phyloP scores from a whole-genome alignment of 2,329 filamentous ascomycete species.

The Chrysoporthe puriensis region DNA sequence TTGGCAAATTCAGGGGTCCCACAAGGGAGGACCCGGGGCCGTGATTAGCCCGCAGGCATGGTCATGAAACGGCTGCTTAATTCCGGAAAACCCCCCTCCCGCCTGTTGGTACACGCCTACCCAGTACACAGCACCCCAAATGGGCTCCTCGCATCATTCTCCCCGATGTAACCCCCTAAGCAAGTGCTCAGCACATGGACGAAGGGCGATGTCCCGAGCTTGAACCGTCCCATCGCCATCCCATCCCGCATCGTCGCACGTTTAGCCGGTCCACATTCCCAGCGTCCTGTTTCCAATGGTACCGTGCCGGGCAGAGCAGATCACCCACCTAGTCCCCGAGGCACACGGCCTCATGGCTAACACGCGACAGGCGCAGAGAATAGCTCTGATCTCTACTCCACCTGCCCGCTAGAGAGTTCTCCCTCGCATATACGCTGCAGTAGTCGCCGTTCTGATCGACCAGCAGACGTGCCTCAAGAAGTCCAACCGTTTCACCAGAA shows the following conservation, averaged over 20 bases:
- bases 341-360: not conserved
- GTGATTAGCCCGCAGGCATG: constrained; percentile 6
- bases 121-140: not conserved
- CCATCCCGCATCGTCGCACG: not conserved
- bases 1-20: constrained; percentile 11
- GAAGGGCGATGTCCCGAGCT: not conserved
- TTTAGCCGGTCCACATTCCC: not conserved
- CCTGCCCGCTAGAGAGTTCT: not conserved
- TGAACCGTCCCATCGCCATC: not conserved
- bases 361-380: constrained; percentile 2
- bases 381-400: not conserved
- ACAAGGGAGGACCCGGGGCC: constrained; percentile 1
- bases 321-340: not conserved
- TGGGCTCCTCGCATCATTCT: not conserved
- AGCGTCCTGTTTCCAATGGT: not conserved
- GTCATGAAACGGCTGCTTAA: constrained; percentile 4
- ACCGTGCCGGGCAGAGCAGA: not conserved
- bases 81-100: constrained; percentile 3
- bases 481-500: constrained; percentile 3
- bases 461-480: not conserved
- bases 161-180: constrained; percentile 1
- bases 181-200: not conserved
- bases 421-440: not conserved
- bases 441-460: not conserved
- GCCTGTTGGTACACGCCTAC: not conserved